A percentile compares a stretch with the other conserved stretches of the same genome.
phyloP scores from a whole-genome alignment of 106 monocot species.

The Allium cepa region DNA sequence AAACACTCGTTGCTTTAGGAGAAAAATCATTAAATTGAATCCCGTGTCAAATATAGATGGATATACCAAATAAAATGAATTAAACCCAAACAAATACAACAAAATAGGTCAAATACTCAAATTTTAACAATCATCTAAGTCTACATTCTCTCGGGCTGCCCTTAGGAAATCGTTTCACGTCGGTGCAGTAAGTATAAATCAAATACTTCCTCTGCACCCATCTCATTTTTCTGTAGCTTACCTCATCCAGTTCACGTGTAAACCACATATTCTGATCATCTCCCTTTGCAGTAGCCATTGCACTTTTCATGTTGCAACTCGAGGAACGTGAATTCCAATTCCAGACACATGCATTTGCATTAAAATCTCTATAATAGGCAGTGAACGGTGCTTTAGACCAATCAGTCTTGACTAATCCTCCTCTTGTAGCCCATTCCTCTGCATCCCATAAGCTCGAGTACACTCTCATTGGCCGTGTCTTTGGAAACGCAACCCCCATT shows the following conservation, averaged over 20 bases:
- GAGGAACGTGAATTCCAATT: slow-evolving; percentile 1
- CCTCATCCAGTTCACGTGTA: not conserved
- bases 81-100: too few species aligned
- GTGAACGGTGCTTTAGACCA: slow-evolving; percentile 40
- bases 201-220: slow-evolving; percentile 3
- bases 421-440: slow-evolving; percentile 39
- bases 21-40: too few species aligned
- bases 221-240: slow-evolving; percentile 3
- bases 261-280: not conserved
- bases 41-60: too few species aligned
- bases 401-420: slow-evolving; percentile 48
- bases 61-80: too few species aligned
- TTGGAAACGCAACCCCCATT: slow-evolving; percentile 28
- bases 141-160: slow-evolving; percentile 1
- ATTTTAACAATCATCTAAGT: not conserved
- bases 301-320: not conserved
- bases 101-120: too few species aligned
- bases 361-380: slow-evolving; percentile 30
- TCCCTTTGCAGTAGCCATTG: not conserved
- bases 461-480: slow-evolving; percentile 27
- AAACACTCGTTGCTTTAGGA: too few species aligned
- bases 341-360: slow-evolving; percentile 27
- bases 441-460: slow-evolving; percentile 48
- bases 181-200: not conserved
- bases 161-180: not conserved